Percentiles rank a stretch among this genome's conserved stretches.
phyloP scores from a whole-genome alignment of 208 protist genomes.

The Acanthamoeba culbertsoni region DNA sequence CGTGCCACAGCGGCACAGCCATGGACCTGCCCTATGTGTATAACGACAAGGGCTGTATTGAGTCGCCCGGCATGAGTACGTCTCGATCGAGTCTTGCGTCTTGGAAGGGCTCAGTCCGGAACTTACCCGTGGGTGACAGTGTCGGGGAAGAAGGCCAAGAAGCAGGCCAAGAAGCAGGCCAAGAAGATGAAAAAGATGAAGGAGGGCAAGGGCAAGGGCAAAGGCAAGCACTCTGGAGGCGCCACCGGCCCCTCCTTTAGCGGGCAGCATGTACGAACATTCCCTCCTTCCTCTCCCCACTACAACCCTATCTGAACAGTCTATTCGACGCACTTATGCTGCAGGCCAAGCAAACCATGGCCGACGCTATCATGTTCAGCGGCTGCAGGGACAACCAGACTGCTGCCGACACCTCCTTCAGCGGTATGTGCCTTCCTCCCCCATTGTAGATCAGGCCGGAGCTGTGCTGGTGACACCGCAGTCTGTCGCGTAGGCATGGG shows the following conservation, averaged over 20 bases:
- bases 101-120: not conserved
- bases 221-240: not conserved
- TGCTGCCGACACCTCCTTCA: slow-evolving; percentile 27
- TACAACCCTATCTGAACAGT: not conserved
- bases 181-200: slow-evolving; percentile 58
- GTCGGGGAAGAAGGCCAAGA: not conserved
- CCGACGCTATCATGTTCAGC: slow-evolving; percentile 65
- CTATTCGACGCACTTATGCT: not conserved
- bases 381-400: slow-evolving; percentile 63
- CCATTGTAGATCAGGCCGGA: not conserved
- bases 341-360: not conserved
- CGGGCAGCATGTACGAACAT: not conserved
- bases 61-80: not conserved
- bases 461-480: not conserved
- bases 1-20: slow-evolving; percentile 61
- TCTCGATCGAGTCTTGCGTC: not conserved
- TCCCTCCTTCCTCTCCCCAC: not conserved
- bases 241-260: not conserved
- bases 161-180: not conserved
- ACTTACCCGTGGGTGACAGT: not conserved
- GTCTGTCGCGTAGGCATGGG: slow-evolving; percentile 15
- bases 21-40: slow-evolving; percentile 65
- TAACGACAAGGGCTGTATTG: slow-evolving; percentile 43
- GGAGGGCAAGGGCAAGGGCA: slow-evolving; percentile 36
- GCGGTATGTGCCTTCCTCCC: not conserved